Evolutionary conservation across 2,329 filamentous ascomycete genomes (phyloP).

Genomic region (Cryphonectria nitschkei): DNA sequence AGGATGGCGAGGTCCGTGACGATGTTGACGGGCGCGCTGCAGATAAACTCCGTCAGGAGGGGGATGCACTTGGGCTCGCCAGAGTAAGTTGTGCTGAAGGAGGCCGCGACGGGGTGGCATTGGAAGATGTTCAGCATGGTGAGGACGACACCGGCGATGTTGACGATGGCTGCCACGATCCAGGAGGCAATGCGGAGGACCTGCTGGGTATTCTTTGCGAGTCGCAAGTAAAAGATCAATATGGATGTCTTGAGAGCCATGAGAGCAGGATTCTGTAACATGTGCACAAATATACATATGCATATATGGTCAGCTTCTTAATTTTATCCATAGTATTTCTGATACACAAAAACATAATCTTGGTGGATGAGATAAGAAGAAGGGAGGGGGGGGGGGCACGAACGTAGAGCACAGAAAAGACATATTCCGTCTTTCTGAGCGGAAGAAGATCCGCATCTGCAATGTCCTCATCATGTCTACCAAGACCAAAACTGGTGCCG

Average conservation of each 20-base stretch:
- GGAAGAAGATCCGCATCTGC: slow-evolving; percentile 48
- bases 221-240: slow-evolving; percentile 83
- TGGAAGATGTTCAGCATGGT: slow-evolving; percentile 89
- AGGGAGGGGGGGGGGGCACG: slow-evolving; percentile 32
- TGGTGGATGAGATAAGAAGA: background rate
- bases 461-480: slow-evolving; percentile 68
- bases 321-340: background rate
- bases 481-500: slow-evolving; percentile 67
- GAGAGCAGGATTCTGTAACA: slow-evolving; percentile 75
- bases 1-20: slow-evolving; percentile 88
- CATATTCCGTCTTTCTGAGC: slow-evolving; percentile 65
- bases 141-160: slow-evolving; percentile 74
- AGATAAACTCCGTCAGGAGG: slow-evolving; percentile 65
- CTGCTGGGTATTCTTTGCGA: slow-evolving; percentile 76
- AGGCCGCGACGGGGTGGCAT: slow-evolving; percentile 74
- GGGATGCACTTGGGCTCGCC: slow-evolving; percentile 54
- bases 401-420: slow-evolving; percentile 67
- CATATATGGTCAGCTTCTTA: slow-evolving; percentile 20
- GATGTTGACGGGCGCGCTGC: slow-evolving; percentile 87
- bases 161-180: slow-evolving; percentile 75
- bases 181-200: slow-evolving; percentile 84
- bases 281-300: too few species aligned
- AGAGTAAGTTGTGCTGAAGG: slow-evolving; percentile 54
- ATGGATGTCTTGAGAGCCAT: slow-evolving; percentile 95
- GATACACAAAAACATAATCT: background rate